A percentile compares a stretch with the other conserved stretches of the same genome.
Evolutionary conservation across 192 early-diverging fungal genomes (phyloP).

Genomic region (Umbelopsis vinacea): DNA sequence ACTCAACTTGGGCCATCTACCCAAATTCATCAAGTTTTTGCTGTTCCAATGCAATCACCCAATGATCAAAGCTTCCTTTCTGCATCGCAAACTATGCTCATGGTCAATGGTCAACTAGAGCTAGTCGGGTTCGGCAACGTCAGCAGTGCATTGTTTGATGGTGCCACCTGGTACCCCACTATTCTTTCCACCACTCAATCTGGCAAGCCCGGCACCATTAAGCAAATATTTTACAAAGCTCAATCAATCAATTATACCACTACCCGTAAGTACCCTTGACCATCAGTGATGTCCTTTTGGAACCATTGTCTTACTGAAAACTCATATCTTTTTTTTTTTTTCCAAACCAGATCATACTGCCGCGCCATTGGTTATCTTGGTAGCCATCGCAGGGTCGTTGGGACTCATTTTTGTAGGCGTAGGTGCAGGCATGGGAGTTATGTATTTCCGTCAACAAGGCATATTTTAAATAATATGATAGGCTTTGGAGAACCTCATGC

Average conservation of each 20-base stretch:
- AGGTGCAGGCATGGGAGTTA: constrained; percentile 48
- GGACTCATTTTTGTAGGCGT: constrained; percentile 68
- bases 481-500: neutral
- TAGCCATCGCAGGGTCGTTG: constrained; percentile 71
- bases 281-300: neutral
- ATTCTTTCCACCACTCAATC: constrained; percentile 39
- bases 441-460: constrained; percentile 8
- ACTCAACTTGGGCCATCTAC: constrained; percentile 34
- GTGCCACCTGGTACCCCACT: constrained; percentile 49
- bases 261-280: constrained; percentile 26
- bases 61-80: constrained; percentile 1
- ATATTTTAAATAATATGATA: neutral
- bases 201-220: constrained; percentile 28
- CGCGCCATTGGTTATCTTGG: constrained; percentile 66
- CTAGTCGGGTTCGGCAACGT: constrained; percentile 45
- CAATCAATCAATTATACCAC: constrained; percentile 11
- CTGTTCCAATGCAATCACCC: constrained; percentile 3
- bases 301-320: neutral
- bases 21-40: constrained; percentile 26
- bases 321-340: too few relatives aligned
- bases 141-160: constrained; percentile 53
- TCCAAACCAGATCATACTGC: constrained; percentile 41
- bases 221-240: constrained; percentile 27
- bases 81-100: constrained; percentile 36
- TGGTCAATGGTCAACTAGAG: constrained; percentile 49